phyloP scores from a whole-genome alignment of 2,329 filamentous ascomycete genomes.

The Verruconis gallopava region DNA sequence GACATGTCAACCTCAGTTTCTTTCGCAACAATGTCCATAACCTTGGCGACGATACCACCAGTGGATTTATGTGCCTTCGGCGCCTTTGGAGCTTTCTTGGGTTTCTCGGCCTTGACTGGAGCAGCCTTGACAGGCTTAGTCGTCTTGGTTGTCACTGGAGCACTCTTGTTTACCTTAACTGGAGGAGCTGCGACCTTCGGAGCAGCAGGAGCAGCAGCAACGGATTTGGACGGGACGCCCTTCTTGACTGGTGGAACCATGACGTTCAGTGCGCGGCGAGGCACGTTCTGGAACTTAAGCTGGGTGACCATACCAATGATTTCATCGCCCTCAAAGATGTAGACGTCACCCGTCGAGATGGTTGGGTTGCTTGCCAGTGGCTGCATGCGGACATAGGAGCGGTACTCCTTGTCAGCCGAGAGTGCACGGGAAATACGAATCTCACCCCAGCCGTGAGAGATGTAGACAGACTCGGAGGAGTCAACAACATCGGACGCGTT shows the following conservation, averaged over 20 bases:
- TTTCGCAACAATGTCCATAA: conserved; percentile 54
- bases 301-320: conserved; percentile 47
- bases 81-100: conserved; percentile 27
- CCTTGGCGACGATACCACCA: conserved; percentile 36
- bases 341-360: conserved; percentile 41
- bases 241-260: conserved; percentile 49
- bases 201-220: conserved; percentile 24
- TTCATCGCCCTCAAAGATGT: conserved; percentile 45
- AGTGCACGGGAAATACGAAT: conserved; percentile 44
- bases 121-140: conserved; percentile 35
- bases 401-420: conserved; percentile 40
- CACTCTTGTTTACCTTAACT: conserved; percentile 21
- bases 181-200: conserved; percentile 17
- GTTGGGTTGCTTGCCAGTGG: conserved; percentile 41
- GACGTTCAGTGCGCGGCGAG: conserved; percentile 52
- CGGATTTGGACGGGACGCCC: conserved; percentile 14
- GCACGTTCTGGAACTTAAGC: conserved; percentile 54
- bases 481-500: conserved; percentile 46
- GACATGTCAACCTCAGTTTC: conserved; percentile 48
- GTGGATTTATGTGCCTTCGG: conserved; percentile 28
- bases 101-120: conserved; percentile 38
- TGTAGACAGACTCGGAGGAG: conserved; percentile 46
- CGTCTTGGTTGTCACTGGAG: conserved; percentile 17
- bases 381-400: conserved; percentile 51
- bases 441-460: conserved; percentile 49